Percentiles rank a stretch among this genome's conserved stretches.
Conservation (phyloP, 2,329 filamentous ascomycete species). For the Graphium sp. region DNA sequence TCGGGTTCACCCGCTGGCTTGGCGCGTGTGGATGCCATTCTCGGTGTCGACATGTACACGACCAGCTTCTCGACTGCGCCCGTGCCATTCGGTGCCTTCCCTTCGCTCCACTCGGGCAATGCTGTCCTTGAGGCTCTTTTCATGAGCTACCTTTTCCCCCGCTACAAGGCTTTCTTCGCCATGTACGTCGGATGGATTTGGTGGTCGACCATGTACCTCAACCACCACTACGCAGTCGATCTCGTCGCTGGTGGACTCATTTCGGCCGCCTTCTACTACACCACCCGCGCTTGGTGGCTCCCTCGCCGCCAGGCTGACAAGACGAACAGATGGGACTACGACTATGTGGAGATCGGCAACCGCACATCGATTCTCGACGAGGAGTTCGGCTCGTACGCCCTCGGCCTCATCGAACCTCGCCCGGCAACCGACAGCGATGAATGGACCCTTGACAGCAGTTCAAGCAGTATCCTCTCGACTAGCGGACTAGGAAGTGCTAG, state of each 20-base stretch:
- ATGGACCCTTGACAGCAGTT: slow-evolving; percentile 79
- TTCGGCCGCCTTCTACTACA: slow-evolving; percentile 66
- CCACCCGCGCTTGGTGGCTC: slow-evolving; percentile 63
- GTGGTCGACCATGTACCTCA: slow-evolving; percentile 98
- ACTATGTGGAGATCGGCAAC: slow-evolving; percentile 78
- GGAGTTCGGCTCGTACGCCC: slow-evolving; percentile 26
- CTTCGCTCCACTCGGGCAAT: slow-evolving; percentile 78
- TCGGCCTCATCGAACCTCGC: slow-evolving; percentile 25
- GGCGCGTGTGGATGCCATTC: slow-evolving; percentile 74
- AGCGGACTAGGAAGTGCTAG: slow-evolving; percentile 23
- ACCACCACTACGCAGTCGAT: slow-evolving; percentile 92
- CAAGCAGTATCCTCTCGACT: slow-evolving; percentile 34
- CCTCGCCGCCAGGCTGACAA: slow-evolving; percentile 74
- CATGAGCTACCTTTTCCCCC: slow-evolving; percentile 84
- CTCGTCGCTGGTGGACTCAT: slow-evolving; percentile 72
- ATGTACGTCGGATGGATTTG: slow-evolving; percentile 84
- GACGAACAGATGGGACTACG: slow-evolving; percentile 84
- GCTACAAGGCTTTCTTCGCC: slow-evolving; percentile 62
- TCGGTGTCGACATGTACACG: slow-evolving; percentile 85
- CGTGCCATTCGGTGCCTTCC: slow-evolving; percentile 88
- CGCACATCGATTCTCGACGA: slow-evolving; percentile 23
- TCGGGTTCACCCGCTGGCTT: slow-evolving; percentile 77
- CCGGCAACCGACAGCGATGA: slow-evolving; percentile 54
- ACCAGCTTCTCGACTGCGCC: slow-evolving; percentile 82
- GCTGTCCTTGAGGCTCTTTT: slow-evolving; percentile 83